Conservation (phyloP, 495 filamentous ascomycete genomes). For the Lophium mytilinum region DNA sequence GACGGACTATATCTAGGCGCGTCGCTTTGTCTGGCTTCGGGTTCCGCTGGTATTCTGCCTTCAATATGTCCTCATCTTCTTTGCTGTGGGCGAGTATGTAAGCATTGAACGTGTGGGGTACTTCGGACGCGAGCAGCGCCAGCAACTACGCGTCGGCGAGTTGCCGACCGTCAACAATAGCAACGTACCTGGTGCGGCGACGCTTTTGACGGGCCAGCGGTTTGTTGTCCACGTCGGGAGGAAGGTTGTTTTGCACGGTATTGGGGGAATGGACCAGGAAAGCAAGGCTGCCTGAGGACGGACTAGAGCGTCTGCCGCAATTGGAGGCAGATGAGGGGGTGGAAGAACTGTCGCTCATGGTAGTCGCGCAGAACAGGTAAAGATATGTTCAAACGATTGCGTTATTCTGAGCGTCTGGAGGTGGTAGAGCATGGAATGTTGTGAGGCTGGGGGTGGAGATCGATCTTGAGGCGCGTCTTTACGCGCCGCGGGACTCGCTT, state of each 20-base stretch:
- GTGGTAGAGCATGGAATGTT: neutral
- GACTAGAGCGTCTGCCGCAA: conserved; percentile 2
- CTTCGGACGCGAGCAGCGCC: neutral
- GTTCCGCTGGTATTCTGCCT: conserved; percentile 76
- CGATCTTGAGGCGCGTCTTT: neutral
- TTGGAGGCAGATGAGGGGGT: neutral
- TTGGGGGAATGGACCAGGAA: conserved; percentile 64
- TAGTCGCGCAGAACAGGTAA: neutral
- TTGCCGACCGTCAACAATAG: neutral
- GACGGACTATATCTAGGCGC: conserved; percentile 71
- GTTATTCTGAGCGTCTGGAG: neutral
- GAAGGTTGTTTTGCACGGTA: conserved; percentile 52
- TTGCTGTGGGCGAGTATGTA: conserved; percentile 42
- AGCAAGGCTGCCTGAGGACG: conserved; percentile 33
- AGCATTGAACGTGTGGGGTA: conserved; percentile 9
- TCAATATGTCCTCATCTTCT: conserved; percentile 84
- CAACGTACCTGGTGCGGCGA: conserved; percentile 48
- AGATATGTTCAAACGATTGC: neutral
- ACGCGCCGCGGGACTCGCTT: neutral
- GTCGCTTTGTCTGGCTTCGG: conserved; percentile 88
- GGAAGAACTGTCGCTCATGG: neutral
- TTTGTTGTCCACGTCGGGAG: conserved; percentile 61
- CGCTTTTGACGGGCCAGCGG: conserved; percentile 59
- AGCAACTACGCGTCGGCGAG: neutral
- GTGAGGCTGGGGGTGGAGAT: neutral